Percentiles rank a stretch among this genome's conserved stretches.
Evolutionary conservation across 106 monocot species (phyloP).

Genomic region (Dendrobium nobile): DNA sequence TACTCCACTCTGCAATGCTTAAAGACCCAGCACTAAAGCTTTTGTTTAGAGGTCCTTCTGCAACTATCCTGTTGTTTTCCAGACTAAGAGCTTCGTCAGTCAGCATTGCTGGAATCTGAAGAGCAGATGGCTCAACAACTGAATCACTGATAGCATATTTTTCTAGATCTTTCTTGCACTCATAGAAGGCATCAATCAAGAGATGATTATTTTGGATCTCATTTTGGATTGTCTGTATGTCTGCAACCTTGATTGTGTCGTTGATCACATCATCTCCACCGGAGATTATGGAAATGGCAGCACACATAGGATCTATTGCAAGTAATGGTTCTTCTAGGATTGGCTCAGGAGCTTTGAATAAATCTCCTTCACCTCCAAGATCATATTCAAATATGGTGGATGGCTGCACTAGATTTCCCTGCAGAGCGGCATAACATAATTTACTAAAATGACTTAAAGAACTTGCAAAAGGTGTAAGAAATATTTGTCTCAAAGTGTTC

Average conservation of each 20-base stretch:
- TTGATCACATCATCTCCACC: constrained; percentile 22
- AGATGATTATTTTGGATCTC: constrained; percentile 8
- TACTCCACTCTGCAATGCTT: constrained; percentile 22
- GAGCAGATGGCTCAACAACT: constrained; percentile 18
- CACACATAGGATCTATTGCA: constrained; percentile 25
- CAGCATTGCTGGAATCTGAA: constrained; percentile 13
- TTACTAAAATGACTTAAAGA: background rate
- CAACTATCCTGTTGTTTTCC: background rate
- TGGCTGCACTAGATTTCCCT: constrained; percentile 25
- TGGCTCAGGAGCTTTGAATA: constrained; percentile 71
- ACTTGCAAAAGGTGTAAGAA: background rate
- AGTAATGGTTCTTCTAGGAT: constrained; percentile 35
- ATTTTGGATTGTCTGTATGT: constrained; percentile 17
- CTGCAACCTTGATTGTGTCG: constrained; percentile 25
- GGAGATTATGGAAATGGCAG: constrained; percentile 38
- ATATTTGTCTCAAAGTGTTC: background rate
- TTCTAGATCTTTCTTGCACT: constrained; percentile 54
- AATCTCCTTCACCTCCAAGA: constrained; percentile 64
- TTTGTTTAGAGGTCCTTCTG: constrained; percentile 23
- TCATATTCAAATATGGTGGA: constrained; percentile 46
- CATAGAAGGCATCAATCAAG: constrained; percentile 40
- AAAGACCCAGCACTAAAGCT: constrained; percentile 21
- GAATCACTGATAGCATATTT: constrained; percentile 22
- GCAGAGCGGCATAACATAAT: background rate
- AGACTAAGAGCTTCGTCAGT: constrained; percentile 1